A percentile compares a stretch with the other conserved stretches of the same genome.
These are phyloP conservation scores for Neckera pumila DNA, from an alignment of 225 moss, liverwort and hornwort species.

Conservation along the genomic window DNA sequence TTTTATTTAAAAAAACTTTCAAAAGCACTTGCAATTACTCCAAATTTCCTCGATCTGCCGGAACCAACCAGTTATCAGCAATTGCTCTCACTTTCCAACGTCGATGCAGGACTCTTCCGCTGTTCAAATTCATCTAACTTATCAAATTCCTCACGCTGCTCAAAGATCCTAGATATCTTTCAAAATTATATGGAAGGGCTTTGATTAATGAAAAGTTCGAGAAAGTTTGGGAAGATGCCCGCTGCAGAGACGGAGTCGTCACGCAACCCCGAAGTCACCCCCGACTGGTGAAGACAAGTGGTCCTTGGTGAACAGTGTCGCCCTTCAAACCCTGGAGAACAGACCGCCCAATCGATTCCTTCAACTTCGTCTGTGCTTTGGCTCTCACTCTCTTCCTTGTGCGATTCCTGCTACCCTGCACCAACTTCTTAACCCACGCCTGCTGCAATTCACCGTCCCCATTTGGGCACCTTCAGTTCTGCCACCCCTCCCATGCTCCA, in stretches of 20 bases:
- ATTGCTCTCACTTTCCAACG: neutral
- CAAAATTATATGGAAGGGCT: neutral
- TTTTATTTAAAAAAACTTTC: neutral
- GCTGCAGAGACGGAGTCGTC: neutral
- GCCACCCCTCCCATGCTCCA: neutral
- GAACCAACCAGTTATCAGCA: neutral
- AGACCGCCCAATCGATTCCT: neutral
- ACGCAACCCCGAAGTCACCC: neutral
- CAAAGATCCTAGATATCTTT: neutral
- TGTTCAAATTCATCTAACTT: neutral
- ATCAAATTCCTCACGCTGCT: neutral
- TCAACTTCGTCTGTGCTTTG: neutral
- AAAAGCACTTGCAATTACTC: neutral
- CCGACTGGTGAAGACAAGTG: neutral
- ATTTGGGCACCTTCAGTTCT: neutral
- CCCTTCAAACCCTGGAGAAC: neutral
- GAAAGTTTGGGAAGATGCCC: no score
- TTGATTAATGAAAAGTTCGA: neutral
- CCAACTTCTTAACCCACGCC: neutral
- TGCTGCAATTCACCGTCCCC: neutral
- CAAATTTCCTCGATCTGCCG: neutral
- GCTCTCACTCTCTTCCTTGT: neutral
- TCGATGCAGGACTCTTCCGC: neutral
- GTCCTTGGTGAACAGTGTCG: neutral
- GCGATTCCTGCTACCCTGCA: neutral